Evolutionary conservation across 345 rosid species (phyloP).

Genomic region (Eucalyptus erythrocorys): DNA sequence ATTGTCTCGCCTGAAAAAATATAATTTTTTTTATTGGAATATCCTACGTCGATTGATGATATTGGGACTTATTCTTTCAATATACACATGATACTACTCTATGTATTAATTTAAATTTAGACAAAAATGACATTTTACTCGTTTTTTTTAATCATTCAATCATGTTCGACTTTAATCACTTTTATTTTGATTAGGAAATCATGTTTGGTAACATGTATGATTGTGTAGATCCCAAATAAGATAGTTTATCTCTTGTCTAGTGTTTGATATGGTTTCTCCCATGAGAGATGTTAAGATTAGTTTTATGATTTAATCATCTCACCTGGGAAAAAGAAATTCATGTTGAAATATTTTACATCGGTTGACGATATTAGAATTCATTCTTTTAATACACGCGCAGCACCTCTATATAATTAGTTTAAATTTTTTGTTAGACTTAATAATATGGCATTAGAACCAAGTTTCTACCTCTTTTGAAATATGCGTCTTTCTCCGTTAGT

Average conservation of each 20-base stretch:
- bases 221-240: background rate
- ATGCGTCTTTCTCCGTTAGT: background rate
- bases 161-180: background rate
- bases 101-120: rapidly evolving
- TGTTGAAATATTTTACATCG: background rate
- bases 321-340: too few relatives aligned
- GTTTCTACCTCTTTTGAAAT: background rate
- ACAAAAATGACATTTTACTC: too few relatives aligned
- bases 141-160: too few relatives aligned
- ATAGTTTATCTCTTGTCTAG: too few relatives aligned
- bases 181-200: background rate
- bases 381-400: rapidly evolving
- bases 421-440: background rate
- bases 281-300: background rate
- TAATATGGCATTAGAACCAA: too few relatives aligned
- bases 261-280: too few relatives aligned
- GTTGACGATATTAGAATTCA: background rate
- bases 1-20: background rate
- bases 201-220: background rate
- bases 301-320: background rate
- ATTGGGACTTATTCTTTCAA: too few relatives aligned
- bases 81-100: too few relatives aligned
- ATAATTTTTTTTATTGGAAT: background rate
- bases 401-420: background rate
- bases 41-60: rapidly evolving